Evolutionary conservation across 768 basidiomycete genomes (phyloP).

Genomic region (Cubamyces lactineus): DNA sequence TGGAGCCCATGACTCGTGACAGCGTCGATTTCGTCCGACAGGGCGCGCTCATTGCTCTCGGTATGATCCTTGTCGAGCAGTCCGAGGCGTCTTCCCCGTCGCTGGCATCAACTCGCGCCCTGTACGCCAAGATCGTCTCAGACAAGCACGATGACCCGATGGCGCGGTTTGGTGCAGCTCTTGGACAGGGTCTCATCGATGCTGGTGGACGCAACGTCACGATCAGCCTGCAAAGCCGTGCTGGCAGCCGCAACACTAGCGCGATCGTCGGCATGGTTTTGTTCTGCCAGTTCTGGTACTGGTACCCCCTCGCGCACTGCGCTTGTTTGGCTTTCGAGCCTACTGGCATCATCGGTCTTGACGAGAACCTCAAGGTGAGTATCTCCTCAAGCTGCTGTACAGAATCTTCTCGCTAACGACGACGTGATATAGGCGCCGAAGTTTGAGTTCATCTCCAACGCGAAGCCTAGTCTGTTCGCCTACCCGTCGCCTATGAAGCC

Average conservation of each 20-base stretch:
- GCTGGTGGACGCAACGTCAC: slow-evolving; percentile 97
- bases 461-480: slow-evolving; percentile 88
- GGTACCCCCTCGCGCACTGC: slow-evolving; percentile 97
- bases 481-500: slow-evolving; percentile 88
- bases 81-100: slow-evolving; percentile 89
- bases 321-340: slow-evolving; percentile 93
- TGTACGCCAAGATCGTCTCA: slow-evolving; percentile 85
- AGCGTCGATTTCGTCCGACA: slow-evolving; percentile 98
- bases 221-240: slow-evolving; percentile 90
- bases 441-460: slow-evolving; percentile 90
- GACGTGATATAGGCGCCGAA: slow-evolving; percentile 72
- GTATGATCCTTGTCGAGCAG: slow-evolving; percentile 97
- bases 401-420: neutral
- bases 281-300: slow-evolving; percentile 99
- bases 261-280: slow-evolving; percentile 98
- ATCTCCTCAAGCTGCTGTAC: neutral
- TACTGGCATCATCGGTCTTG: slow-evolving; percentile 92
- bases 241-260: slow-evolving; percentile 89
- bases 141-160: slow-evolving; percentile 99
- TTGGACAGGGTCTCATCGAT: slow-evolving; percentile 97
- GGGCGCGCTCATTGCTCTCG: slow-evolving; percentile 92
- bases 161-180: slow-evolving; percentile 95
- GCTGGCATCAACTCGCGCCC: slow-evolving; percentile 75
- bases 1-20: slow-evolving; percentile 98
- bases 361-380: slow-evolving; percentile 79